Base-by-base conservation (phyloP, 169 alveolate genomes). In the Plasmodium blacklocki region DNA sequence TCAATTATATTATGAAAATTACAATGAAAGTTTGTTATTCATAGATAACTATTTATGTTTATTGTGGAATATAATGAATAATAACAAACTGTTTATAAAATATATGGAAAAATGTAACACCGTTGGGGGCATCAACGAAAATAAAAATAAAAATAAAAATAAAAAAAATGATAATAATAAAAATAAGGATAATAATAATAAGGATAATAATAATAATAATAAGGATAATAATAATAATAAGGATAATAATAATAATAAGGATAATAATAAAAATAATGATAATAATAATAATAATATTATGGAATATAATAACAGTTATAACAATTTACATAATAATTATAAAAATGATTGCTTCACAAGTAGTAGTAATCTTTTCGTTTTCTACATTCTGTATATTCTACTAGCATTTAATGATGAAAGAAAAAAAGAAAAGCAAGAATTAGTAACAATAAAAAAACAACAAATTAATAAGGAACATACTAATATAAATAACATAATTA, bases 1-100 rank as follows among this genome's bases (percentile, higher is more conserved):
- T 54, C 70, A 85, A 63, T 52, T 85, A 54, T 85, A 85, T 52
- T 45, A 45, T 73, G 92, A 85, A 71, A 56, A 85, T 59, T 85
- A 71, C 60, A 56, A 85, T 52, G 92, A 85, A 73, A 52, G 60
- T 29, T 23, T 85, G 18, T 49, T 60, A 49, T 85, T 59, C 58
- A 49, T 85, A 19, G 74, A 71, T 14, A 85, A 71, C 21, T 85
- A 85, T 32, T 59, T 85, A 43, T 85, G 85, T 29, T 49, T 85
- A 14, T 52, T 85, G 39, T 85, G 92, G 92, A 43, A 85, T 74
- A 7, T 85, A n/a, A 85, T 85, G 87, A 54, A 85, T 54, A 68
- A 85, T 45, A 85, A 85, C 11, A 60, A 52, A 18, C 45, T 58
- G 3, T 60, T 85, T 59, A 58, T 85, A 26, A 85, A 50, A 21